phyloP scores from a whole-genome alignment of 495 filamentous ascomycete species.

The Hypoxylon intermedium region DNA sequence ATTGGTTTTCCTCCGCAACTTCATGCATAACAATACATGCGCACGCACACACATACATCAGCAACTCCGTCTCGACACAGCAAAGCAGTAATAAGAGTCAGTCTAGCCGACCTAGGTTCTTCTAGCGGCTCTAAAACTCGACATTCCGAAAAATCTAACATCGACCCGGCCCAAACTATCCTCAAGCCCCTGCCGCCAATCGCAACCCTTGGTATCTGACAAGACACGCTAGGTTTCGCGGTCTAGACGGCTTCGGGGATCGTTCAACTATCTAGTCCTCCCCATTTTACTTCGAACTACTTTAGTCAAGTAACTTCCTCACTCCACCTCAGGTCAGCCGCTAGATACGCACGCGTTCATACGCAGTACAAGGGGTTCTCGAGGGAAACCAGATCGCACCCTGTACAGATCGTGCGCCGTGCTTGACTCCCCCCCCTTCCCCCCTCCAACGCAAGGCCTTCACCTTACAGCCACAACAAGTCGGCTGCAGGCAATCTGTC shows the following conservation, averaged over 20 bases:
- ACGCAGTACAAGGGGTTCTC: slow-evolving; percentile 21
- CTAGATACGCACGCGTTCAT: slow-evolving; percentile 31
- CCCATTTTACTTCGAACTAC: slow-evolving; percentile 38
- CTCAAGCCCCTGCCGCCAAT: slow-evolving; percentile 34
- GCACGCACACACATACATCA: slow-evolving; percentile 11
- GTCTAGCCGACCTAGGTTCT: slow-evolving; percentile 19
- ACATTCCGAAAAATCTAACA: slow-evolving; percentile 38
- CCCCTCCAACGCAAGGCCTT: slow-evolving; percentile 11
- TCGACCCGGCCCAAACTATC: slow-evolving; percentile 33
- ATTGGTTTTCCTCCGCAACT: slow-evolving; percentile 16
- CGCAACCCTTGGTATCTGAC: slow-evolving; percentile 36
- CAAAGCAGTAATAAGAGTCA: slow-evolving; percentile 30
- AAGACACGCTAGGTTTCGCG: slow-evolving; percentile 35
- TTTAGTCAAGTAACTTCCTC: slow-evolving; percentile 36
- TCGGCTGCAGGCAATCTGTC: slow-evolving; percentile 32
- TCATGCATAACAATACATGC: slow-evolving; percentile 13
- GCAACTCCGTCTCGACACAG: slow-evolving; percentile 13
- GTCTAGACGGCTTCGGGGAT: slow-evolving; percentile 38
- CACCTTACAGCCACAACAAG: slow-evolving; percentile 18
- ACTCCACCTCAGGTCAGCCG: slow-evolving; percentile 30
- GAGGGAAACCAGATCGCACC: slow-evolving; percentile 32
- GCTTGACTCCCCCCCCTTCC: slow-evolving; percentile 13
- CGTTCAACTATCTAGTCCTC: slow-evolving; percentile 29
- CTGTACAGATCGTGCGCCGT: slow-evolving; percentile 34
- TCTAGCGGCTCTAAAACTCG: slow-evolving; percentile 37